Conservation (phyloP, 192 early-diverging fungal species). For the Dispira simplex region DNA sequence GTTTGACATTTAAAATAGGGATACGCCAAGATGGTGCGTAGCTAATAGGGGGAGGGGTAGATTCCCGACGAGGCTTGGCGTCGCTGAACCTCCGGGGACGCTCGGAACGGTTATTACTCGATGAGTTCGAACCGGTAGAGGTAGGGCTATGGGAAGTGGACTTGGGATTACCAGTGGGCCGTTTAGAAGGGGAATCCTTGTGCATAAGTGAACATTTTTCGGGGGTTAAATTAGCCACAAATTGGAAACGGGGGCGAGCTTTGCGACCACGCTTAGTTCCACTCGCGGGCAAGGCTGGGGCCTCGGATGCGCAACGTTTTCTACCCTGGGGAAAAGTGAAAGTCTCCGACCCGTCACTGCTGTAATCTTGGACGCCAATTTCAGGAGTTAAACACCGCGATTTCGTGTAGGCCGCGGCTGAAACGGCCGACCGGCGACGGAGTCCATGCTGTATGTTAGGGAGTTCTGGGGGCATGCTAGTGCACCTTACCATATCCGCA, state of each 20-base stretch:
- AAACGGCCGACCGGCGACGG: background rate
- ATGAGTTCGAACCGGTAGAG: background rate
- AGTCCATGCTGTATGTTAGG: slow-evolving; percentile 10
- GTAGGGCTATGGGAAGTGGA: background rate
- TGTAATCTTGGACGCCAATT: background rate
- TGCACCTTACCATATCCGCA: no score
- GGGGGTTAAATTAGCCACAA: slow-evolving; percentile 1
- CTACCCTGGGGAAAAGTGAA: background rate
- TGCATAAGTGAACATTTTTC: slow-evolving; percentile 3
- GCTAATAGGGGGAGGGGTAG: slow-evolving; percentile 5
- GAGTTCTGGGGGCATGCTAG: no score
- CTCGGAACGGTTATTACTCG: background rate
- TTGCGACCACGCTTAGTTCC: slow-evolving; percentile 1
- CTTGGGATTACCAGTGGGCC: background rate
- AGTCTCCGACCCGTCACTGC: background rate
- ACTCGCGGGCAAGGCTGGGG: background rate
- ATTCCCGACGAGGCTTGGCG: background rate
- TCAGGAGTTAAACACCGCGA: background rate
- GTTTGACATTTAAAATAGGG: slow-evolving; percentile 6
- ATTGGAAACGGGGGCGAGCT: slow-evolving; percentile 2
- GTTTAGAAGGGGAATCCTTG: background rate
- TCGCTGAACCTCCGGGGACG: slow-evolving; percentile 3
- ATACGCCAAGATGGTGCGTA: slow-evolving; percentile 9
- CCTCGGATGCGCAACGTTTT: background rate
- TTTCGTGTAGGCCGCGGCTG: background rate